phyloP scores from a whole-genome alignment of 129 eudicot species.

The Pittosporum tobira region DNA sequence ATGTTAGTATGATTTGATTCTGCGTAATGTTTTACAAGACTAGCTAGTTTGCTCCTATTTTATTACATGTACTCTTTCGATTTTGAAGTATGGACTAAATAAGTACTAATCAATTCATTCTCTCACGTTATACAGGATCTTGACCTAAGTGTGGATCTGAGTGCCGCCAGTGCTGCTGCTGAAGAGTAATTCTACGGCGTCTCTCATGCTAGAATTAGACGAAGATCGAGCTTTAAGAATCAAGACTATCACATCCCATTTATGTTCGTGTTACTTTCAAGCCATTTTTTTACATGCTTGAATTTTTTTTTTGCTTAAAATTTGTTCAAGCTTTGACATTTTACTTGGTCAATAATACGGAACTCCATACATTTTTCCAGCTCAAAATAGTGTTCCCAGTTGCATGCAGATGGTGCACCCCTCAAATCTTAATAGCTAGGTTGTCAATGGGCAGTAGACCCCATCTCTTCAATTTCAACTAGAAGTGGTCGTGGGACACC shows the following conservation, averaged over 20 bases:
- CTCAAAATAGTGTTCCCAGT: slow-evolving; percentile 2
- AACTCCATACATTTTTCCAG: slow-evolving; percentile 12
- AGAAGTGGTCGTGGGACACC: not conserved
- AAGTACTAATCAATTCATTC: not conserved
- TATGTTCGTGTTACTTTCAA: not conserved
- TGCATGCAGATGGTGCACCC: not conserved
- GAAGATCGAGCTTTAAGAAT: slow-evolving; percentile 10
- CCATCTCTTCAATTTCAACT: not conserved
- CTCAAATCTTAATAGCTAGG: too few relatives aligned
- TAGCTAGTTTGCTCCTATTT: not conserved
- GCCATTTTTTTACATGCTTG: slow-evolving; percentile 1
- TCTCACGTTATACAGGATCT: slow-evolving; percentile 36
- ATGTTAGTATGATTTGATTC: not conserved
- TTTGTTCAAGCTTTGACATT: slow-evolving; percentile 4
- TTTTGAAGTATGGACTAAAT: not conserved
- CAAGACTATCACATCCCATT: not conserved
- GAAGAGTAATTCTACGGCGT: slow-evolving; percentile 23
- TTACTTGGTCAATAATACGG: not conserved
- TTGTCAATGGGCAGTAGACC: not conserved
- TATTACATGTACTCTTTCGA: not conserved
- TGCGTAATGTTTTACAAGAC: not conserved
- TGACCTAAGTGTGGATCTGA: slow-evolving; percentile 62
- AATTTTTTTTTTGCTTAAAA: not conserved
- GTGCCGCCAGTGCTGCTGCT: slow-evolving; percentile 55
- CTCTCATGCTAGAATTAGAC: slow-evolving; percentile 8